Base-by-base conservation (phyloP, 2,329 filamentous ascomycete genomes). In the Aureobasidium vineae region DNA sequence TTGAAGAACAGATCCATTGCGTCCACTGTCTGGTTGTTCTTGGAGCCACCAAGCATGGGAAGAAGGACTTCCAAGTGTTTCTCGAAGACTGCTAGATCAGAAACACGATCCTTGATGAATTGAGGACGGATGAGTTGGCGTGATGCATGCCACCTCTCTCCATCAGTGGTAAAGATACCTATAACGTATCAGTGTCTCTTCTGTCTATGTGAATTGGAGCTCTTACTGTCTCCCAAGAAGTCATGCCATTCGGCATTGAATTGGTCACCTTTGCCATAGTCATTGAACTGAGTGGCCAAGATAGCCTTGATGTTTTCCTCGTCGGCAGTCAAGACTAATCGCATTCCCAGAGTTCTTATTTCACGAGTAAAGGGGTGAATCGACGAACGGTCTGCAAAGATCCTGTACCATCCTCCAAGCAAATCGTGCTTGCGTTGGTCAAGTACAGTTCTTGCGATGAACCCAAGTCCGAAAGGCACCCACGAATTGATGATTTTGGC, bases 271-370 rank as follows among this genome's bases (percentile, higher is more conserved):
- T 97, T 92, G 72, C 92, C 93, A 74, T 88, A 97, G 73, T 96
- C 90, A 47, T 79, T 79, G 74, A 97, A 97, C 74, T 97, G 91
- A 1, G 89, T 90, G 0, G 92, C 90, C n/a, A 97, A 82, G 26
- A 97, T 84, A 6, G 93, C 91, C 77, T 97, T 96, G 80, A 96
- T 90, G 74, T 97, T 97, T 73, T 96, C 91, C 0, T 90, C 90
- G 71, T 97, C 92, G 5, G 85, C 85, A 0, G 93, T 97, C 73
- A 95, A 83, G 67, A 96, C 76, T 26, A 89, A 76, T n/a, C 90
- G 85, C 56, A 79, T 75, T 56, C 84, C 82, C 1, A 86, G 72
- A 7, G 86, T 71, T 1, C 81, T 81, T 13, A 79, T 75, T 77
- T 94, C 90, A 45, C 83, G 78, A 0, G 90, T 93, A 71, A 82